Conservation (phyloP, 495 filamentous ascomycete species). For the Mytilinidion resinicola region DNA sequence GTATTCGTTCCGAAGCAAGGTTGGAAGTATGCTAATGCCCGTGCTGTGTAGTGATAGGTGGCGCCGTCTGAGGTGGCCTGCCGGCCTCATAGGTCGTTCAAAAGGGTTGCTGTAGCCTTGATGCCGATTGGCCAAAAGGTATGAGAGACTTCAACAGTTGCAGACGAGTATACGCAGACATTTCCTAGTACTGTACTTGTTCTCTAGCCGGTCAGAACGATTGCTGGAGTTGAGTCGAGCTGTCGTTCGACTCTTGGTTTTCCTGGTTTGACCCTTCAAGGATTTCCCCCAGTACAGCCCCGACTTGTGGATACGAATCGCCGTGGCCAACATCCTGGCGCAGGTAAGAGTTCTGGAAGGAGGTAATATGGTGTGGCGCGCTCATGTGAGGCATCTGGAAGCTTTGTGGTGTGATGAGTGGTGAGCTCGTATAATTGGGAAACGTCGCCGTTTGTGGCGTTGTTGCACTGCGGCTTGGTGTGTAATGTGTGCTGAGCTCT, state of each 20-base stretch:
- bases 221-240: conserved; percentile 6
- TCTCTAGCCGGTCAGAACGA: conserved; percentile 11
- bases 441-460: conserved; percentile 33
- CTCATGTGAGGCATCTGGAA: conserved; percentile 27
- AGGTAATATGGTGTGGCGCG: conserved; percentile 32
- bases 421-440: conserved; percentile 31
- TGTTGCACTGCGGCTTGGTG: conserved; percentile 19
- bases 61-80: no score
- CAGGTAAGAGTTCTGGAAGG: conserved; percentile 31
- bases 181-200: no score
- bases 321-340: conserved; percentile 25
- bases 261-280: conserved; percentile 25
- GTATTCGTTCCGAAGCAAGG: no score
- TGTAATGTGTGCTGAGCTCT: conserved; percentile 30
- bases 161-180: no score
- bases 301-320: conserved; percentile 25
- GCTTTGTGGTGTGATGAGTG: conserved; percentile 28
- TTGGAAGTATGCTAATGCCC: no score
- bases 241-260: conserved; percentile 21
- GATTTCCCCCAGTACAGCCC: conserved; percentile 23
- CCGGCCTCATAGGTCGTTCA: no score
- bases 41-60: no score
- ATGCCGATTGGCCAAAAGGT: no score
- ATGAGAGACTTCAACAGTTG: no score
- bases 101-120: no score